A percentile compares a stretch with the other conserved stretches of the same genome.
Evolutionary conservation across 495 filamentous ascomycete species (phyloP).

Genomic region (Aspergillus saccharolyticus): DNA sequence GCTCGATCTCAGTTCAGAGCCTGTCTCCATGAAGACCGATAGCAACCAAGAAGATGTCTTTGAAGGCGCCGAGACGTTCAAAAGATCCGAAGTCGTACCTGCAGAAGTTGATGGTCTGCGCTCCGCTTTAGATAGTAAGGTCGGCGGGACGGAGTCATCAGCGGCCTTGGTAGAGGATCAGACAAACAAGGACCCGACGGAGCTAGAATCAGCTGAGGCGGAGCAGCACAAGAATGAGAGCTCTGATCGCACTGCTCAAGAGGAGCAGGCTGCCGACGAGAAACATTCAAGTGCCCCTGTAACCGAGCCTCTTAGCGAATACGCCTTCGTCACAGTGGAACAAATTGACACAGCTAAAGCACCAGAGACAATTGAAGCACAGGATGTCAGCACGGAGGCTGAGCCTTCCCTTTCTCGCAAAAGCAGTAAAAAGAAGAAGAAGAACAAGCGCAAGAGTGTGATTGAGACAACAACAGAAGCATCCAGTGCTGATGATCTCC

Average conservation of each 20-base stretch:
- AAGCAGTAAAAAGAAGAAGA: conserved; percentile 24
- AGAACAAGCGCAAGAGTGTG: conserved; percentile 30
- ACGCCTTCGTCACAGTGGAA: background rate
- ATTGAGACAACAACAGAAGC: conserved; percentile 4
- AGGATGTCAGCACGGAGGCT: conserved; percentile 4
- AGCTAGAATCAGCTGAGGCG: background rate
- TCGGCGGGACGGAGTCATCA: background rate
- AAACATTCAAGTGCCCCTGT: background rate
- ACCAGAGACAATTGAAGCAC: conserved; percentile 5
- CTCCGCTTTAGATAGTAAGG: background rate
- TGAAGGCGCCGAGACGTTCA: conserved; percentile 4
- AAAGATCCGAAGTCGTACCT: background rate
- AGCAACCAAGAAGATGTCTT: conserved; percentile 1
- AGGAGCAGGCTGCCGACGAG: background rate
- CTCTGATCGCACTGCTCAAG: background rate
- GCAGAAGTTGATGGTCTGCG: background rate
- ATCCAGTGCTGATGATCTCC: background rate
- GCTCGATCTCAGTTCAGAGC: background rate
- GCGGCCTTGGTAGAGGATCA: background rate
- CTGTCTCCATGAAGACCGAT: background rate
- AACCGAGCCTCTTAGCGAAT: background rate
- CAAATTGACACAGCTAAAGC: background rate
- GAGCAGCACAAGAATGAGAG: background rate
- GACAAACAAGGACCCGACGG: background rate
- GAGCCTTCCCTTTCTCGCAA: conserved; percentile 16